Evolutionary conservation across 2,329 filamentous ascomycete genomes (phyloP), one percentile per base, ranked within the genome.

Genomic region (Neocucurbitaria cava): DNA sequence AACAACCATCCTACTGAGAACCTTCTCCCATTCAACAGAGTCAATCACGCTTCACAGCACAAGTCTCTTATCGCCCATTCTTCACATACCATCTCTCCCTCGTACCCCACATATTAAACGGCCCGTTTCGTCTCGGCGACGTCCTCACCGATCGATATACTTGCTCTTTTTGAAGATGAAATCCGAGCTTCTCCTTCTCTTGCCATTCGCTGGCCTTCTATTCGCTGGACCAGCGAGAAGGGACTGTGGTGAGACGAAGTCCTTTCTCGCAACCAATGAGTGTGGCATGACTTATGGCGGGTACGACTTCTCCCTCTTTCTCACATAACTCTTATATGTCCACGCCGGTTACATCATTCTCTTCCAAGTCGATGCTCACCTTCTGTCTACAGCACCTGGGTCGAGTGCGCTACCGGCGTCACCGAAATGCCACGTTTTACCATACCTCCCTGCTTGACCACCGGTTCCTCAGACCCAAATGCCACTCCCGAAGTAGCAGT

Each of bases 221-320:
- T 17, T 59, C 15, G 55, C 60, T 17, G 49, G 59, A 2, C 64
- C 62, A 3, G 64, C 52, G 9, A 59, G 56, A 42, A 62, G 53
- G 28, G 49, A 58, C 30, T 69, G 68, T 40, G 58, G 58, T 23
- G 20, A 55, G 18, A 40, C 33, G 26, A 59, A 62, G 39, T 65
- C 65, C n/a, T 64, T 61, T 46, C 40, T 55, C 15, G 33, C 54
- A n/a, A 58, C 58, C 1, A 66, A 71, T 45, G 50, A 54, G 9
- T 71, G 68, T 35, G 56, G 54, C 21, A 40, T 49, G 40, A 20
- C 40, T n/a, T 69, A 63, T 45, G 58, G 65, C 26, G 65, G 59
- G 68, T 66, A 56, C 26, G 62, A 15, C 9, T 23, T 17, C 3
- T 24, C 11, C 9, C n/a, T 21, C n/a, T n/a, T 11, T 23, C 21